phyloP scores from a whole-genome alignment of 768 basidiomycete species.

The Macrolepiota fuliginosa region DNA sequence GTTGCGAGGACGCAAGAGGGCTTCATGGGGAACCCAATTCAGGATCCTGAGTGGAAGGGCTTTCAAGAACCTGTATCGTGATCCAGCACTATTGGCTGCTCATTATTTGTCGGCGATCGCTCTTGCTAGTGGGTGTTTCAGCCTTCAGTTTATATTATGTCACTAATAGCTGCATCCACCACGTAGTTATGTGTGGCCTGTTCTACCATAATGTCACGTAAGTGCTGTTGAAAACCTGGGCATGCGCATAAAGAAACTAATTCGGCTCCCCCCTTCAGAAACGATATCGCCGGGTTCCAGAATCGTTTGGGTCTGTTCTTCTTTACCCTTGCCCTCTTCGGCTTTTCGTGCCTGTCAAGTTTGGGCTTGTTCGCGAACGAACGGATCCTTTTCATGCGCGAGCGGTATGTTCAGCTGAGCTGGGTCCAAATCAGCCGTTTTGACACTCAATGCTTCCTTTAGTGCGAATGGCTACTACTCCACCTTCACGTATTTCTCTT shows the following conservation, averaged over 20 bases:
- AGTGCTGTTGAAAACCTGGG: constrained; percentile 22
- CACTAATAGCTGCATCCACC: constrained; percentile 5
- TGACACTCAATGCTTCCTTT: constrained; percentile 6
- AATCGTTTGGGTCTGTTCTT: constrained; percentile 95
- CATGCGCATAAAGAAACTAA: neutral
- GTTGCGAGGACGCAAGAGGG: constrained; percentile 73
- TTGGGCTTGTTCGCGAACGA: constrained; percentile 94
- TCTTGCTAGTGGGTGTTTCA: constrained; percentile 66
- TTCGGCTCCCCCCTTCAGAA: constrained; percentile 35
- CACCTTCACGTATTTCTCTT: constrained; percentile 93
- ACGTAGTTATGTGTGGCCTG: constrained; percentile 82
- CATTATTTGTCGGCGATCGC: constrained; percentile 87
- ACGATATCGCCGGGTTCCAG: constrained; percentile 97
- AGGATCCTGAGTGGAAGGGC: constrained; percentile 91
- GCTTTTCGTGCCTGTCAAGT: constrained; percentile 94
- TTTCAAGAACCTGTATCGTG: constrained; percentile 97
- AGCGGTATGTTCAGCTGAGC: constrained; percentile 55
- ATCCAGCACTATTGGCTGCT: constrained; percentile 86
- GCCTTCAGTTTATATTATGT: constrained; percentile 1
- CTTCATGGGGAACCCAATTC: constrained; percentile 89
- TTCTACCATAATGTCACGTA: constrained; percentile 88
- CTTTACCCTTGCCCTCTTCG: constrained; percentile 95
- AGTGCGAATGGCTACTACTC: constrained; percentile 98
- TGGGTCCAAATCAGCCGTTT: neutral
- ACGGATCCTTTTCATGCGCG: constrained; percentile 96